Base-by-base conservation (phyloP, 2,329 filamentous ascomycete genomes). In the Fulvia fulva region DNA sequence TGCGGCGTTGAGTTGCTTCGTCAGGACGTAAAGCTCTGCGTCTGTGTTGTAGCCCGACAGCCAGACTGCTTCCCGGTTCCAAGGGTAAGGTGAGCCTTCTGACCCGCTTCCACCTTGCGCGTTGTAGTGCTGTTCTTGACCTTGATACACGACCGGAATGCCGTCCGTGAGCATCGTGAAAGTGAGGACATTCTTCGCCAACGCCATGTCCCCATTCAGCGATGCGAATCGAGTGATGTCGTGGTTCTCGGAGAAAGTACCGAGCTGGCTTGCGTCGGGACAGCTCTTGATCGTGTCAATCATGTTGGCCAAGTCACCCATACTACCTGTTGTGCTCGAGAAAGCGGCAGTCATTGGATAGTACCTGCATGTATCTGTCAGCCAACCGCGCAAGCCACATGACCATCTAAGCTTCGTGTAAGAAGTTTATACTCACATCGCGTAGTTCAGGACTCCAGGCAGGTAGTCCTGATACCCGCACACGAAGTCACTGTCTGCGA, bases 141-240 rank as follows among this genome's bases (percentile, higher is more conserved):
- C 86, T 63, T 86, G 80, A 71, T 87, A 88, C 32, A 87, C 77
- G 56, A 87, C 83, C 1, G 85, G 84, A 41, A 87, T 82, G 21
- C 85, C 85, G 55, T 86, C 77, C 2, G 76, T 75, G 19, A 88
- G 78, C 28, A 88, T 78, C n/a, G 81, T 82, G 65, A 83, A 87
- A 0, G 83, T 78, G 43, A 87, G 75, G 5, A 82, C 78, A 64
- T 88, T 88, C 70, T 83, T 82, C 47, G 84, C 80, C 1, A 86
- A 76, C 53, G 81, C 72, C 7, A 78, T 69, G 66, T 87, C 84
- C 9, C 74, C 68, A 52, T 80, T 84, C 58, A 77, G 69, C 60
- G 73, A 79, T 1, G 75, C 73, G 63, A 78, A 74, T 52, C 76
- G 74, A 22, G 74, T 70, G 25, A 71, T 55, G 61, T 77, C 75